Evolutionary conservation across 2,329 filamentous ascomycete genomes (phyloP), one percentile per base, ranked within the genome.

Genomic region (Penicillium griseofulvum): DNA sequence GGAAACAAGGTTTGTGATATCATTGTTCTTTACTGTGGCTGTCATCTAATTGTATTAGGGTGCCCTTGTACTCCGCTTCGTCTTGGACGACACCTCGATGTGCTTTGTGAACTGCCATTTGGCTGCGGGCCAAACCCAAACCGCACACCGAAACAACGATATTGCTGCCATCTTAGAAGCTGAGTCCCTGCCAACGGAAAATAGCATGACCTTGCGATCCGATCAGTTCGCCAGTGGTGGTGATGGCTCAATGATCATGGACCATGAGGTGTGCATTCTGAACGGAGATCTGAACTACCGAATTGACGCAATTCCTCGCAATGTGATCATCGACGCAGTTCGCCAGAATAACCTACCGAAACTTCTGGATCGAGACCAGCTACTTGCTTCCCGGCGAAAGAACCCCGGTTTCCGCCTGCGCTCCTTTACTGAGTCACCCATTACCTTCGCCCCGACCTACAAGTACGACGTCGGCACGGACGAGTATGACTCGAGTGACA

Each of bases 101-200:
- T 99, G 94, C 76, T 93, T 99, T 74, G 84, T 97, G 76, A 99
- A 99, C 70, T 99, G 94, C 71, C 94, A 99, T 83, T 79, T 99
- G 56, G 94, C 94, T 17, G 94, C 94, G 0, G 94, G 94, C 0
- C 94, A 99, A 73, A 87, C 88, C 0, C 90, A 96, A 56, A 96
- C 93, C 0, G 89, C 89, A 55, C 86, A 92, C 65, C 90, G 94
- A 7, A 96, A 99, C 75, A 94, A 91, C 65, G 94, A 99, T 67
- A 85, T 96, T 26, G 89, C 91, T 0, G 87, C 87, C 4, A 97
- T 99, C 55, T 83, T 99, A 28, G 93, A 97, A 71, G 82, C 87
- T 3, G 80, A 83, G 19, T 80, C 89, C 6, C 80, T 99, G n/a
- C 88, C 90, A 0, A 73, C 81, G 0, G 89, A 94, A 69, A 80